A percentile compares a stretch with the other conserved stretches of the same genome.
phyloP scores from a whole-genome alignment of 306 rosid genomes.

The Vigna hirtella region DNA sequence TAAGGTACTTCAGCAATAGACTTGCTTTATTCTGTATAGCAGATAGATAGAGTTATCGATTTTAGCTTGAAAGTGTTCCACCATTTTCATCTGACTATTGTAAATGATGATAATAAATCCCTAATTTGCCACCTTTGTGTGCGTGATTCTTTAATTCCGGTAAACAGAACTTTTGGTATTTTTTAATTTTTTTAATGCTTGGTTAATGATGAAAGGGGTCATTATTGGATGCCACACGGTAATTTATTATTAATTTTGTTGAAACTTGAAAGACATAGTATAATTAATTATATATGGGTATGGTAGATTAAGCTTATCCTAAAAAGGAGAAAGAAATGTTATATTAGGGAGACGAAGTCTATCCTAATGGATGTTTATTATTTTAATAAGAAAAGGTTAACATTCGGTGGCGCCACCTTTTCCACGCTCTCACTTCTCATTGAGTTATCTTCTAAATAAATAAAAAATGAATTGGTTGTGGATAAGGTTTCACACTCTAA shows the following conservation, averaged over 20 bases:
- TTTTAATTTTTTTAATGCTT: neutral
- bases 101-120: too few species aligned
- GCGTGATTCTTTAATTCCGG: too few species aligned
- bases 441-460: neutral
- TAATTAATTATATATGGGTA: neutral
- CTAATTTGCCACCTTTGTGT: too few species aligned
- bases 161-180: neutral
- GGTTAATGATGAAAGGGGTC: constrained; percentile 20
- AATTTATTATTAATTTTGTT: constrained; percentile 2
- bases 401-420: neutral
- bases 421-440: constrained; percentile 12
- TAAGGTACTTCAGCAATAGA: too few species aligned
- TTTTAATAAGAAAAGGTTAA: constrained; percentile 20
- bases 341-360: constrained; percentile 9
- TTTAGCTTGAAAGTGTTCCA: too few species aligned
- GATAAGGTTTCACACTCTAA: constrained; percentile 42
- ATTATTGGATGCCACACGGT: constrained; percentile 27
- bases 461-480: constrained; percentile 2
- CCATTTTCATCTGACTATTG: too few species aligned
- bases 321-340: constrained; percentile 1
- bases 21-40: too few species aligned
- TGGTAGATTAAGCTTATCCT: constrained; percentile 42
- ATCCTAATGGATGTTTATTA: constrained; percentile 33
- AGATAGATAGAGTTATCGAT: too few species aligned
- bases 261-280: constrained; percentile 25